Base-by-base conservation (phyloP, 352 stramenopile genomes). In the Aphanomyces astaci region DNA sequence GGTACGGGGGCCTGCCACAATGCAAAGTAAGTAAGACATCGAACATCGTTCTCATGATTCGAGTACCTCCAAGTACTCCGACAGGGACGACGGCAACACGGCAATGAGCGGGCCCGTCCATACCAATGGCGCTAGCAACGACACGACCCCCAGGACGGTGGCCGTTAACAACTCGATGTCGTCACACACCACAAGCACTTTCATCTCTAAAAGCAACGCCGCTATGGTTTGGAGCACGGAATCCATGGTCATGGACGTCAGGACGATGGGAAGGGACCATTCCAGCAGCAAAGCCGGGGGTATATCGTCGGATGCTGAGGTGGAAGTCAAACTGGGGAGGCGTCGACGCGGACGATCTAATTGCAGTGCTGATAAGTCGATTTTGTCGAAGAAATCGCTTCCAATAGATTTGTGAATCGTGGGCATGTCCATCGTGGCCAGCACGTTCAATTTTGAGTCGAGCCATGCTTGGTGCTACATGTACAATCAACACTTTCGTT, bases 31-130 rank as follows among this genome's bases (percentile, higher is more conserved):
- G 9, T 7, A 1, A 3, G 22, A n/a, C 40, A 13, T 5, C 15
- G 22, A 24, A 5, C 40, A 49, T 49, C 4, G 40, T 46, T 17
- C 17, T 24, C 22, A 49, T 13, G 22, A 2, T 24, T 1, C n/a
- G n/a, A n/a, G n/a, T 2, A 64, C 56, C 56, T 68, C 62, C 1
- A 68, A 30, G 33, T 68, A 68, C 51, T 68, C 62, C 4, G 59
- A 45, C 4, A 68, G 48, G 4, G 33, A 49, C 5, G 32, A 10
- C 2, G 62, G 62, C 1, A 68, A 33, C 46, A 68, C 51, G 31
- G 62, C 62, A 59, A 68, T 60, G 22, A 68, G 39, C 4, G 62
- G 62, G 11, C 62, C 62, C 3, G 62, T 52, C 62, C 62, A 68
- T 13, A 52, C 49, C 7, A 68, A 33, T 3, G 62, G 62, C 3